Base-by-base conservation (phyloP, 768 basidiomycete species). In the Russula sp. region DNA sequence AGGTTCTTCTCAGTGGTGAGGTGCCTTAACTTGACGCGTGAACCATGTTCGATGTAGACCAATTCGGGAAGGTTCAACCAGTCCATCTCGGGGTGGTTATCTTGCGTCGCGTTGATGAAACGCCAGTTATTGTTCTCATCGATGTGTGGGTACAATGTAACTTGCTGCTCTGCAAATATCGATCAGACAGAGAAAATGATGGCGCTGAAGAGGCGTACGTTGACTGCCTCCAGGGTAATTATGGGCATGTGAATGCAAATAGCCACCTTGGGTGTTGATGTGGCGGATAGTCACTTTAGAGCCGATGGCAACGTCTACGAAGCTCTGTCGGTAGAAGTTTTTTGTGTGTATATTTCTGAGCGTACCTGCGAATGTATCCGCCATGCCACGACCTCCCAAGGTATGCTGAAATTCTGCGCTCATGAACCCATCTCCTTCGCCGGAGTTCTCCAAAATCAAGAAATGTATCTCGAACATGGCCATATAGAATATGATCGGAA, bases 391-490 rank as follows among this genome's bases (percentile, higher is more conserved):
- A 6, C 94, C 94, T 16, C 86, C 80, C 13, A 99, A 79, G 0
- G 95, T 98, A 71, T 98, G 96, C 75, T 98, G 95, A 77, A 99
- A 99, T 72, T 94, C 95, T 2, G 94, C 91, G 76, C 91, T 96
- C 97, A 99, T 99, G 75, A 99, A 99, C 0, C 95, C 94, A 72
- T 98, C 97, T 0, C 97, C 97, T 57, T 98, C 96, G 37, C 97
- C 97, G 2, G 91, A 89, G 74, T 88, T 89, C 70, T 85, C 83
- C 34, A 99, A 78, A 68, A 99, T 82, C 71, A 87, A 70, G 76
- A 98, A 98, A 73, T 99, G 97, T 57, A 99, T 86, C 74, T 88
- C 82, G 78, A 99, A 99, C 91, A 97, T 97, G 71, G 78, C 73
- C 91, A 98, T 94, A 77, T 99, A 99, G 73, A 99, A 95, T 42